Conservation (phyloP, 495 filamentous ascomycete genomes). For the Talaromyces proteolyticus region DNA sequence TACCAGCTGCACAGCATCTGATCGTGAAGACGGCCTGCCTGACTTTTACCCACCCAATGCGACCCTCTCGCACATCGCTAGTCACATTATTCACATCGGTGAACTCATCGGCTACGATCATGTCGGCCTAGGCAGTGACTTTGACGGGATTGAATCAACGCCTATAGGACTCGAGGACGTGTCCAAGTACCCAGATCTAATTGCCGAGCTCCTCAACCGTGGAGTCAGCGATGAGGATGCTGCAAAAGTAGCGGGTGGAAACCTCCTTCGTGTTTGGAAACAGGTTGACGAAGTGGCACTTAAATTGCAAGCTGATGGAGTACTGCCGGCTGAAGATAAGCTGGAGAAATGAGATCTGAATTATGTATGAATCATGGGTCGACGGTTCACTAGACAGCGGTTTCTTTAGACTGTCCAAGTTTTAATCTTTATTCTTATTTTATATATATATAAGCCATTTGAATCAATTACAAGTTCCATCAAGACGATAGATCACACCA, state of each 20-base stretch:
- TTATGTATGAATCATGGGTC: too few species aligned
- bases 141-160: constrained; percentile 48
- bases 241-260: constrained; percentile 63
- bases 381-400: not conserved
- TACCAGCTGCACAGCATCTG: constrained; percentile 50
- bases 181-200: constrained; percentile 72
- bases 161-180: constrained; percentile 65
- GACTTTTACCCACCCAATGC: constrained; percentile 51
- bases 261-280: constrained; percentile 70
- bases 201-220: constrained; percentile 62
- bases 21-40: constrained; percentile 34
- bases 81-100: constrained; percentile 55
- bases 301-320: constrained; percentile 54
- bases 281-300: constrained; percentile 63
- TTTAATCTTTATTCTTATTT: not conserved
- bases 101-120: constrained; percentile 51
- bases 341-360: constrained; percentile 2
- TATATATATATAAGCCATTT: not conserved
- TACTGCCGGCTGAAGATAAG: constrained; percentile 58
- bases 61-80: constrained; percentile 74
- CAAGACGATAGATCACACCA: not conserved
- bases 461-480: not conserved
- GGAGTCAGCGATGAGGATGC: constrained; percentile 65
- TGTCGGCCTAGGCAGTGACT: constrained; percentile 60
- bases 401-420: not conserved